Conservation (phyloP, 208 protist genomes). For the Leishmania guyanensis region DNA sequence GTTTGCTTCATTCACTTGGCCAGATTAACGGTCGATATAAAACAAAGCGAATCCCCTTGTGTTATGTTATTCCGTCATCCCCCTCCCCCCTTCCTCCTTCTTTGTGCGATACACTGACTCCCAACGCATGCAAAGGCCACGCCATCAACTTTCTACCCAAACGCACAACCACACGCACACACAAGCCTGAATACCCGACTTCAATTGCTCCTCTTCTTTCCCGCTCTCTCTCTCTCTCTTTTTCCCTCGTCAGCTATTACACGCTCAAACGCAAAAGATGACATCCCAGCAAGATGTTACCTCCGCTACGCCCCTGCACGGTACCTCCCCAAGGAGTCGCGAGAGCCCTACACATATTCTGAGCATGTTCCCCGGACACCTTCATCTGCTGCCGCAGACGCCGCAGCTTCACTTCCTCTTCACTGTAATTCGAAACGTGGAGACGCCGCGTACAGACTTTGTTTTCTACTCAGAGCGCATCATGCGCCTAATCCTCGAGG, state of each 20-base stretch:
- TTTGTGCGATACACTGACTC: not conserved
- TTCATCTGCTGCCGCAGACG: conserved; percentile 82
- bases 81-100: not conserved
- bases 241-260: not conserved
- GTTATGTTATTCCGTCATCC: conserved; percentile 1
- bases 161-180: too few species aligned
- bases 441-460: conserved; percentile 94
- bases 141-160: too few species aligned
- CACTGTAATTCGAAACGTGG: conserved; percentile 94
- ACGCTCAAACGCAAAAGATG: not conserved
- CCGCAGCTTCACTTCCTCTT: conserved; percentile 93
- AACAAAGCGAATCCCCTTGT: not conserved
- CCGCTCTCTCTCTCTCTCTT: not conserved
- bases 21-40: not conserved
- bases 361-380: conserved; percentile 61
- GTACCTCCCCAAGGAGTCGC: conserved; percentile 9
- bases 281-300: conserved; percentile 8
- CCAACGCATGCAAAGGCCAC: too few species aligned
- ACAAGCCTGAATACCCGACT: too few species aligned
- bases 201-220: too few species aligned
- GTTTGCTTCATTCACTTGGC: not conserved
- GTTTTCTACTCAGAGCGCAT: conserved; percentile 97
- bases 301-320: conserved; percentile 32
- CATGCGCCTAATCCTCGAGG: conserved; percentile 95
- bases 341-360: conserved; percentile 62